phyloP scores from a whole-genome alignment of 1,284 basidiomycete genomes.

The Ganoderma leucocontextum region DNA sequence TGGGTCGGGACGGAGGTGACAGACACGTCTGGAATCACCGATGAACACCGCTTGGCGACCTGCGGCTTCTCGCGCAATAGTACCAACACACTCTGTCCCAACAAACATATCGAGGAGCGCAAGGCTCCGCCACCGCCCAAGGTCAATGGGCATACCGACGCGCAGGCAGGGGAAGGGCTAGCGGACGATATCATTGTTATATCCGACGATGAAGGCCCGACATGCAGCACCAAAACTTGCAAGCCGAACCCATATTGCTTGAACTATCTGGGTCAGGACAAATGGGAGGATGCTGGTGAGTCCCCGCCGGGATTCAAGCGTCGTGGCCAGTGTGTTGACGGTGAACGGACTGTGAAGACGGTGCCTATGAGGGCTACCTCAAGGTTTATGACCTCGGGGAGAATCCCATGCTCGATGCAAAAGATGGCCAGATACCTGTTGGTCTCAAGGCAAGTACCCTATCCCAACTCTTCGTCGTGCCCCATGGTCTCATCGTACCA shows the following conservation, averaged over 20 bases:
- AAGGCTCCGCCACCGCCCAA: constrained; percentile 16
- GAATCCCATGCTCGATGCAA: constrained; percentile 59
- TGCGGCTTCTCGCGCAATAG: constrained; percentile 70
- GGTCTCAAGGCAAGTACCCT: constrained; percentile 71
- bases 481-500: constrained; percentile 16
- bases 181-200: constrained; percentile 72
- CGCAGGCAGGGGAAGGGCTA: constrained; percentile 58
- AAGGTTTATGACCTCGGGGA: constrained; percentile 59
- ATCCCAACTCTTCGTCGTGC: constrained; percentile 6
- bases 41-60: constrained; percentile 68
- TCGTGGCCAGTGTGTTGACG: not conserved
- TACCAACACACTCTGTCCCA: constrained; percentile 58
- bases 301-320: not conserved
- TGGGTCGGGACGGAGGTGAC: constrained; percentile 79
- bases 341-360: constrained; percentile 49
- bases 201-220: constrained; percentile 66
- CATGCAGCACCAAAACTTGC: constrained; percentile 73
- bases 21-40: constrained; percentile 63
- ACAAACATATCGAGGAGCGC: constrained; percentile 53
- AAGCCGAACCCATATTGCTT: constrained; percentile 82
- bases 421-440: constrained; percentile 70
- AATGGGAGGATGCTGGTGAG: constrained; percentile 74
- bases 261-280: constrained; percentile 84
- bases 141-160: constrained; percentile 30
- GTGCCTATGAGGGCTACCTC: constrained; percentile 59